phyloP scores from a whole-genome alignment of 495 filamentous ascomycete species.

The Penicillium canescens region DNA sequence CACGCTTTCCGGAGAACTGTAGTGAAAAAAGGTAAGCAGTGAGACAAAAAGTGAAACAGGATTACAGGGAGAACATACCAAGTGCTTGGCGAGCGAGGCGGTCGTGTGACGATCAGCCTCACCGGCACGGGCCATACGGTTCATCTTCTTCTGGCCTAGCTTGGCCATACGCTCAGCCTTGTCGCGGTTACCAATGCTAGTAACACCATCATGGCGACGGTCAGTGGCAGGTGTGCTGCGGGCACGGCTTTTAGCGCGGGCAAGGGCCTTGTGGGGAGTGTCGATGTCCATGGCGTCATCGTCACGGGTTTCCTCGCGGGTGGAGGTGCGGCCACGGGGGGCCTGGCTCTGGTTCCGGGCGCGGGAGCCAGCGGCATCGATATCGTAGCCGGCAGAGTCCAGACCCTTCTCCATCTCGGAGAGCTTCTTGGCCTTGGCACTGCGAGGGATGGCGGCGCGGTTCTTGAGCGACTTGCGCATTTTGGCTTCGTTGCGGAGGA shows the following conservation, averaged over 20 bases:
- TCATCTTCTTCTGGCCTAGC: slow-evolving; percentile 96
- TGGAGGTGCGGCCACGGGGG: slow-evolving; percentile 59
- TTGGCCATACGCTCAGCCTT: slow-evolving; percentile 86
- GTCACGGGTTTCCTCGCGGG: slow-evolving; percentile 57
- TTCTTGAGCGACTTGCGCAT: slow-evolving; percentile 96
- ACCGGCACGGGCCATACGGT: slow-evolving; percentile 92
- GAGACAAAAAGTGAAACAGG: slow-evolving; percentile 6
- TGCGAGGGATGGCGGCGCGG: slow-evolving; percentile 82
- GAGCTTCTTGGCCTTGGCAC: slow-evolving; percentile 70
- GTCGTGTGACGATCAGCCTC: slow-evolving; percentile 93
- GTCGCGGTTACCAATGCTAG: slow-evolving; percentile 50
- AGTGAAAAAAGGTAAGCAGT: slow-evolving; percentile 19
- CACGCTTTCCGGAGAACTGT: slow-evolving; percentile 58
- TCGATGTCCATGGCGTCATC: slow-evolving; percentile 90
- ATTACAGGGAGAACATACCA: slow-evolving; percentile 60
- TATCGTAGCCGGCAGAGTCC: slow-evolving; percentile 82
- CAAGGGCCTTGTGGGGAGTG: slow-evolving; percentile 57
- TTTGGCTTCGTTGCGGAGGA: slow-evolving; percentile 88
- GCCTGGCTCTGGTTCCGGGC: slow-evolving; percentile 62
- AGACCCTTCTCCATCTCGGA: slow-evolving; percentile 83
- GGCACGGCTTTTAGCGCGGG: slow-evolving; percentile 74
- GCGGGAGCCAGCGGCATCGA: slow-evolving; percentile 67
- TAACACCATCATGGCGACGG: slow-evolving; percentile 75
- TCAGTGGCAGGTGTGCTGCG: slow-evolving; percentile 77
- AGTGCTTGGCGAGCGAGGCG: slow-evolving; percentile 80